Evolutionary conservation across 306 rosid species (phyloP).

Genomic region (Glycine latifolia): DNA sequence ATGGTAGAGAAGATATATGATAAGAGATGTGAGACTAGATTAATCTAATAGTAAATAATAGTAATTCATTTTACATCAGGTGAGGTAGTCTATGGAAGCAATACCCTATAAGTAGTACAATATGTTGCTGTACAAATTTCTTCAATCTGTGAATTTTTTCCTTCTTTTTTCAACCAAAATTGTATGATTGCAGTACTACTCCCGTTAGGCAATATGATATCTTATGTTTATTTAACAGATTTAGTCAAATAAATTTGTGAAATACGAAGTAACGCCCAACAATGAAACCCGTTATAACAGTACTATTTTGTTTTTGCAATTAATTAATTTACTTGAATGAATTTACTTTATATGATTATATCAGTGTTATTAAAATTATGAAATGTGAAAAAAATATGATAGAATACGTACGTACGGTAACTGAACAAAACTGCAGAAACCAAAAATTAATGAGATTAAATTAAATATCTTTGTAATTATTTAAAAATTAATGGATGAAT

Average conservation of each 20-base stretch:
- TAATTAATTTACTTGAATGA: background rate
- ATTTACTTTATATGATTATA: background rate
- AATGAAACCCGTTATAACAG: background rate
- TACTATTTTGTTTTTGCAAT: background rate
- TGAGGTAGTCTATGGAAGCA: too few relatives aligned
- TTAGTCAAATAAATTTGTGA: background rate
- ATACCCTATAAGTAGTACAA: background rate
- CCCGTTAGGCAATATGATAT: background rate
- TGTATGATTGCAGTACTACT: background rate
- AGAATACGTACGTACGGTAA: background rate
- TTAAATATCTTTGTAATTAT: background rate
- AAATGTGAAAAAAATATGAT: background rate
- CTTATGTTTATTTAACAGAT: background rate
- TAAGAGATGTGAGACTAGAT: too few relatives aligned
- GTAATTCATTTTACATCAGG: too few relatives aligned
- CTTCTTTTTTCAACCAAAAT: background rate
- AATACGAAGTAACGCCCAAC: background rate
- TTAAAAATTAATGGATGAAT: background rate
- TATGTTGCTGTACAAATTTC: background rate
- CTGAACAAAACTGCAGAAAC: background rate
- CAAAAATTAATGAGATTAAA: background rate
- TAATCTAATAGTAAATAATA: too few relatives aligned
- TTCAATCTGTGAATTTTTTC: background rate
- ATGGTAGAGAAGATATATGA: too few relatives aligned
- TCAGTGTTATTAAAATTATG: background rate